Percentiles rank a stretch among this genome's conserved stretches.
These are phyloP conservation scores for Hypoxylon fuscum DNA, from an alignment of 495 filamentous ascomycete genomes.

Conservation along the genomic window DNA sequence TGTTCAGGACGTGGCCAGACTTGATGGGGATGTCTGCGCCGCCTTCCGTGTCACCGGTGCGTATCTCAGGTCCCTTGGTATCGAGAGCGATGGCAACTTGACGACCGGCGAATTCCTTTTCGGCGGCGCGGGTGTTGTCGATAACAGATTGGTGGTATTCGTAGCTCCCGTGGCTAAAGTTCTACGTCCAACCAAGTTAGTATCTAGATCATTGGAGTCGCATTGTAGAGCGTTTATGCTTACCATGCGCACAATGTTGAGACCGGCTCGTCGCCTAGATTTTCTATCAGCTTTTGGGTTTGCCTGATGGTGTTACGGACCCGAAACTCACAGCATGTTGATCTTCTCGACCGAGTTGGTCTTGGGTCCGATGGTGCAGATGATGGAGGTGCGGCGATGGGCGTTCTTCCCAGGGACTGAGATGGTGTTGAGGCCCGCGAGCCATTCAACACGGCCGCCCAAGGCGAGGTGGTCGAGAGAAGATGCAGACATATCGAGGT, in stretches of 20 bases:
- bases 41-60: slow-evolving; percentile 88
- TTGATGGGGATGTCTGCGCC: slow-evolving; percentile 89
- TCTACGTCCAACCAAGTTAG: slow-evolving; percentile 46
- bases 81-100: slow-evolving; percentile 97
- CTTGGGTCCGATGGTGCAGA: slow-evolving; percentile 99
- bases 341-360: slow-evolving; percentile 97
- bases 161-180: slow-evolving; percentile 98
- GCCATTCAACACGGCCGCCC: slow-evolving; percentile 92
- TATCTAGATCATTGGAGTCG: background rate
- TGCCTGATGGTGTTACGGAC: background rate
- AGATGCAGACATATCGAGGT: slow-evolving; percentile 21
- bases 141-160: slow-evolving; percentile 96
- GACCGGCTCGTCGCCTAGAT: slow-evolving; percentile 63
- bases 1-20: slow-evolving; percentile 83
- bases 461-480: slow-evolving; percentile 79
- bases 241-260: slow-evolving; percentile 89
- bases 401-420: slow-evolving; percentile 77
- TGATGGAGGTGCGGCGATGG: slow-evolving; percentile 96
- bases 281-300: slow-evolving; percentile 10
- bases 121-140: slow-evolving; percentile 88
- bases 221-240: too few relatives aligned
- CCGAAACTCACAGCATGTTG: slow-evolving; percentile 72
- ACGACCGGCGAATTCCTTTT: slow-evolving; percentile 75
- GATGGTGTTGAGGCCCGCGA: slow-evolving; percentile 78
- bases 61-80: slow-evolving; percentile 98